phyloP scores from a whole-genome alignment of 768 basidiomycete species.

The Xerocomellus intermedius region DNA sequence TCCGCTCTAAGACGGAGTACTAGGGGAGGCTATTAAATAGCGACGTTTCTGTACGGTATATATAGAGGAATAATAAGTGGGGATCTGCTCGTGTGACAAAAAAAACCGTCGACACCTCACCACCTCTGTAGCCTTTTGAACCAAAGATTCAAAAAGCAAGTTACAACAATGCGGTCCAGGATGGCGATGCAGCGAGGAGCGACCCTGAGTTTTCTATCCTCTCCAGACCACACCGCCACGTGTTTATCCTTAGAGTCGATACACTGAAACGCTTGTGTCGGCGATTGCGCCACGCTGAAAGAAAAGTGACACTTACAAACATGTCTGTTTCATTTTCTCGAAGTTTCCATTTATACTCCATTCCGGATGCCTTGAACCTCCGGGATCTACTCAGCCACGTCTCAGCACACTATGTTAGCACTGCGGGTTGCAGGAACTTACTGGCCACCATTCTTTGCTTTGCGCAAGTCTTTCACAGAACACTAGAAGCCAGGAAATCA shows the following conservation, averaged over 20 bases:
- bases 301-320: slow-evolving; percentile 36
- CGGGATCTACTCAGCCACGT: slow-evolving; percentile 41
- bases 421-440: slow-evolving; percentile 23
- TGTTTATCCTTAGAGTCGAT: slow-evolving; percentile 47
- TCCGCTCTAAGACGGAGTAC: background rate
- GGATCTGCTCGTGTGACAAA: background rate
- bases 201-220: slow-evolving; percentile 40
- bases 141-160: slow-evolving; percentile 54
- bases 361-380: slow-evolving; percentile 47
- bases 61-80: background rate
- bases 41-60: slow-evolving; percentile 11
- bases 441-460: slow-evolving; percentile 51
- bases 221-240: slow-evolving; percentile 47
- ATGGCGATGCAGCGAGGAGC: slow-evolving; percentile 38
- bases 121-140: slow-evolving; percentile 43
- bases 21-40: background rate
- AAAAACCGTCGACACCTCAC: slow-evolving; percentile 26
- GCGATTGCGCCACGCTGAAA: background rate
- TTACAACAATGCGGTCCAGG: slow-evolving; percentile 52
- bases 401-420: background rate
- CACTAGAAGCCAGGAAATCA: slow-evolving; percentile 26
- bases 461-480: slow-evolving; percentile 48
- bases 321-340: slow-evolving; percentile 43
- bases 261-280: slow-evolving; percentile 37
- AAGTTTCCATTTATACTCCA: slow-evolving; percentile 60